These are phyloP conservation scores for Extremus antarcticus DNA, from an alignment of 495 filamentous ascomycete species.

Conservation along the genomic window DNA sequence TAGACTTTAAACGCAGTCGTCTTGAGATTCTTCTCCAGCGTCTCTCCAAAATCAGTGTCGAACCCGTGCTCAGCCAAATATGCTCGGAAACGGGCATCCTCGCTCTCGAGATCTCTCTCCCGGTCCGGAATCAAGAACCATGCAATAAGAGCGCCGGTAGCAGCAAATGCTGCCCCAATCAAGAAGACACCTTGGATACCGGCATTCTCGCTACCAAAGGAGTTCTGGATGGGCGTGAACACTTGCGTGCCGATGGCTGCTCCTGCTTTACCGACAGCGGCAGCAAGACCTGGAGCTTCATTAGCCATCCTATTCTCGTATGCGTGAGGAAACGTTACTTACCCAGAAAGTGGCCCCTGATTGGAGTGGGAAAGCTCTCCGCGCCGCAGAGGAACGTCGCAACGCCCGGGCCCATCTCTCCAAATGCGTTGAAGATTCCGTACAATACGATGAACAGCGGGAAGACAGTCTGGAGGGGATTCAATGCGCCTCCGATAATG, in stretches of 20 bases:
- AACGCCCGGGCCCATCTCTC: constrained; percentile 41
- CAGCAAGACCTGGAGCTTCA: constrained; percentile 39
- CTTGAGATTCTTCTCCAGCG: constrained; percentile 14
- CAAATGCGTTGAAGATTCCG: constrained; percentile 38
- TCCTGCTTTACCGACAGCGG: constrained; percentile 40
- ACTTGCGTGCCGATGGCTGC: constrained; percentile 40
- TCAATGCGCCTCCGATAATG: constrained; percentile 37
- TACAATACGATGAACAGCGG: constrained; percentile 44
- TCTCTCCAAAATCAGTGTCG: constrained; percentile 17
- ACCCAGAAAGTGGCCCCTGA: constrained; percentile 43
- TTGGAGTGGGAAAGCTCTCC: constrained; percentile 41
- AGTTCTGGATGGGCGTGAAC: constrained; percentile 36
- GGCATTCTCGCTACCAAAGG: constrained; percentile 28
- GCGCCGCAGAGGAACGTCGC: constrained; percentile 36
- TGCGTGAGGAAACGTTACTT: no score
- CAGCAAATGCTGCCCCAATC: constrained; percentile 36
- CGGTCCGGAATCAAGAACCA: constrained; percentile 41
- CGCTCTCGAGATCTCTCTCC: constrained; percentile 35
- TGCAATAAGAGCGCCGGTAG: constrained; percentile 32
- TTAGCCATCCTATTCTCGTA: no score
- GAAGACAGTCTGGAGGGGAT: constrained; percentile 35
- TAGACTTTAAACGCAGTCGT: constrained; percentile 14
- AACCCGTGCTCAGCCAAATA: constrained; percentile 39
- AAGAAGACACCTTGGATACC: constrained; percentile 40
- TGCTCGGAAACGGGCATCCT: constrained; percentile 35